Evolutionary conservation across 768 basidiomycete genomes (phyloP).

Genomic region (Serpula lacrymans): DNA sequence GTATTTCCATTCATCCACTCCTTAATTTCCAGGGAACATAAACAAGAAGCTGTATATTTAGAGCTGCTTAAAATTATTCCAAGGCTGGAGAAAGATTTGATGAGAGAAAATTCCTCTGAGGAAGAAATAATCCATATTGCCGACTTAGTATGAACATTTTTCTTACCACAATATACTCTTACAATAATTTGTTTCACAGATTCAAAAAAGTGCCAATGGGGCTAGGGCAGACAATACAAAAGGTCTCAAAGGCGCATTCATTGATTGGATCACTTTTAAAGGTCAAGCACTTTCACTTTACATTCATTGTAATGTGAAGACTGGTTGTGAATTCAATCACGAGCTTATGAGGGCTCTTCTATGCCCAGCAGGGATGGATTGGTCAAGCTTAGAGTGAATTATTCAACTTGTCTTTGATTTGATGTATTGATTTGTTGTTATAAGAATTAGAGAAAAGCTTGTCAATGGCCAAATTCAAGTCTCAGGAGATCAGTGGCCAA

Average conservation of each 20-base stretch:
- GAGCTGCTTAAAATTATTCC: slow-evolving; percentile 11
- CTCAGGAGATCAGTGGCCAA: slow-evolving; percentile 21
- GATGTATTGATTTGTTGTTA: neutral
- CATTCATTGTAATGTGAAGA: slow-evolving; percentile 10
- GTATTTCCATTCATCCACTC: neutral
- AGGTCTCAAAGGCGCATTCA: slow-evolving; percentile 15
- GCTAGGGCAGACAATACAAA: slow-evolving; percentile 14
- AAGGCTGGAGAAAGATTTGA: slow-evolving; percentile 12
- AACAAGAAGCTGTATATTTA: slow-evolving; percentile 12
- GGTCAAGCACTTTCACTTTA: slow-evolving; percentile 10
- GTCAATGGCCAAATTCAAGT: slow-evolving; percentile 12
- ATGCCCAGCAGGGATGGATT: slow-evolving; percentile 18
- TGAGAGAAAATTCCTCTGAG: slow-evolving; percentile 8
- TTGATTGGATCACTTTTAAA: slow-evolving; percentile 22
- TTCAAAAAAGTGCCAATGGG: slow-evolving; percentile 20
- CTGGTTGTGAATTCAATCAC: slow-evolving; percentile 13
- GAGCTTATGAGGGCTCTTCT: slow-evolving; percentile 16
- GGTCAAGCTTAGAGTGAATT: slow-evolving; percentile 14
- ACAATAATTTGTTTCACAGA: slow-evolving; percentile 6
- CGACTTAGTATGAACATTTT: slow-evolving; percentile 11
- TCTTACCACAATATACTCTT: neutral
- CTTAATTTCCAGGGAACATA: slow-evolving; percentile 8
- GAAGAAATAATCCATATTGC: slow-evolving; percentile 13
- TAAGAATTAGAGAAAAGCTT: slow-evolving; percentile 2
- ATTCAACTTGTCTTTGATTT: neutral